phyloP scores from a whole-genome alignment of 305 asterid genomes.

The Solanum aculeatissimum region DNA sequence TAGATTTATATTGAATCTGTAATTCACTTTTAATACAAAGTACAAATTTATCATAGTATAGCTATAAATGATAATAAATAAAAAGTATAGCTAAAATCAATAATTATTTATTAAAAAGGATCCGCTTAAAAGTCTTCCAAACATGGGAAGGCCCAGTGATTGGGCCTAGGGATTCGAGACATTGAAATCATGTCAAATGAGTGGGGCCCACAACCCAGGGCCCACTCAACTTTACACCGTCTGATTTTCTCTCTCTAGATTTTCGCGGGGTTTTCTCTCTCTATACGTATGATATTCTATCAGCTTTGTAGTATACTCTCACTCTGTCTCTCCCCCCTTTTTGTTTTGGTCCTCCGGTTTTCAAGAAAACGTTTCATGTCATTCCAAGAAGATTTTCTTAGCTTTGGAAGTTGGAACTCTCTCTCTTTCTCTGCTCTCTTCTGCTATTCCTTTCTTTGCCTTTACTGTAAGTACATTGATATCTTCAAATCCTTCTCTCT shows the following conservation, averaged over 20 bases:
- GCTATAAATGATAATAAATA: too few relatives aligned
- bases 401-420: neutral
- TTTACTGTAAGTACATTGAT: conserved; percentile 27
- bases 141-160: neutral
- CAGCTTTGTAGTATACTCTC: neutral
- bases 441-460: conserved; percentile 37
- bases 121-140: too few relatives aligned
- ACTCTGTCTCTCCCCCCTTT: neutral
- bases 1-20: too few relatives aligned
- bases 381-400: conserved; percentile 28
- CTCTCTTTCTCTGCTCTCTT: neutral
- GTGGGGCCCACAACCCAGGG: neutral
- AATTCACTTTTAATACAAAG: too few relatives aligned
- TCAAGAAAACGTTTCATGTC: conserved; percentile 18
- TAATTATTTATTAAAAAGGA: too few relatives aligned
- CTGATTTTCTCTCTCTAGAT: conserved; percentile 13
- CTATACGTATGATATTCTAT: neutral
- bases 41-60: too few relatives aligned
- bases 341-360: conserved; percentile 11
- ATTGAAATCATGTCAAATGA: neutral
- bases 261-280: conserved; percentile 33
- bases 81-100: too few relatives aligned
- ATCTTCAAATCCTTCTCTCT: neutral
- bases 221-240: conserved; percentile 9
- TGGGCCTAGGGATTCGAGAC: neutral